Evolutionary conservation across 495 filamentous ascomycete genomes (phyloP).

Genomic region (Talaromyces wortmannii): DNA sequence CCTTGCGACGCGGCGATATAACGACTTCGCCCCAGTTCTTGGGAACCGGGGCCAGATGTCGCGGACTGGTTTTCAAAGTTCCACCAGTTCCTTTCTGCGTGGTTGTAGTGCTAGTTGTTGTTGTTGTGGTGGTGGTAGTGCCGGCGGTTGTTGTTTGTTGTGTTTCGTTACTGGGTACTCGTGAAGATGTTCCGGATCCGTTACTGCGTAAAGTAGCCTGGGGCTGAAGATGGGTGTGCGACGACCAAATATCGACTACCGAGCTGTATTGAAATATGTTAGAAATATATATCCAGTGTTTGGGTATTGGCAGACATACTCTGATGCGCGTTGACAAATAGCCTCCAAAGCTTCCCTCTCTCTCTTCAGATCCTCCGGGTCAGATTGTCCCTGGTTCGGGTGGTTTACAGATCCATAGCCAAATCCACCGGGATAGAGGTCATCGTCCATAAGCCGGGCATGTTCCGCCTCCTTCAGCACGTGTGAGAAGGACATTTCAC

Average conservation of each 20-base stretch:
- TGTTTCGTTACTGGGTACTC: conserved; percentile 11
- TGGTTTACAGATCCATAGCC: conserved; percentile 38
- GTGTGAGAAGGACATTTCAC: too few species aligned
- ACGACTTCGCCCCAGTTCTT: conserved; percentile 44
- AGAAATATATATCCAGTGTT: not conserved
- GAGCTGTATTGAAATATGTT: conserved; percentile 16
- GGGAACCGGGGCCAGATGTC: conserved; percentile 15
- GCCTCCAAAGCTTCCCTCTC: conserved; percentile 46
- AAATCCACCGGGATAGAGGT: conserved; percentile 43
- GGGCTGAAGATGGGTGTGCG: conserved; percentile 41
- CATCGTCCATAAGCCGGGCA: conserved; percentile 44
- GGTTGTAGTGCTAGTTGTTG: not conserved
- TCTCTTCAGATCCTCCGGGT: conserved; percentile 41
- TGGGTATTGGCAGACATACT: conserved; percentile 22
- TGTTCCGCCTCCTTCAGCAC: conserved; percentile 32
- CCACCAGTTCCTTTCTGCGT: conserved; percentile 4
- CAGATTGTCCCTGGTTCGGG: conserved; percentile 35
- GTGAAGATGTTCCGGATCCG: conserved; percentile 23
- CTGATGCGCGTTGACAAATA: conserved; percentile 46
- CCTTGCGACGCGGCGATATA: conserved; percentile 30
- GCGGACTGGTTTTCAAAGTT: not conserved
- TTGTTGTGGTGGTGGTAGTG: conserved; percentile 1
- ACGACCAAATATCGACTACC: conserved; percentile 45
- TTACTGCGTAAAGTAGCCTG: conserved; percentile 33
- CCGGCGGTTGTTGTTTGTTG: not conserved